These are phyloP conservation scores for Striga hermonthica DNA, from an alignment of 305 asterid species.

Conservation along the genomic window DNA sequence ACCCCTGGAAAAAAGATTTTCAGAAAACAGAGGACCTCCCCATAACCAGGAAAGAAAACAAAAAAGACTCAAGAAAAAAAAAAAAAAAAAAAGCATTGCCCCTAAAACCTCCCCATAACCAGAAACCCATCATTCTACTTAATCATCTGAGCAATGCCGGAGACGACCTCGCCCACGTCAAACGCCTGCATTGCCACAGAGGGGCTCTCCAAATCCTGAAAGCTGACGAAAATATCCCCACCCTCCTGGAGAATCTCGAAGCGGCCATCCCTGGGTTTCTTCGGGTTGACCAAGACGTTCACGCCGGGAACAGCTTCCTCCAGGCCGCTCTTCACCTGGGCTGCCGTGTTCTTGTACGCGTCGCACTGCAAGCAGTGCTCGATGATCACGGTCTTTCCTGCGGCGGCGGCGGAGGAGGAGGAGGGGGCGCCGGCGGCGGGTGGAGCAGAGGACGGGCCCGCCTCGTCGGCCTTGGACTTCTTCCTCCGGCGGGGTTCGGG, in stretches of 20 bases:
- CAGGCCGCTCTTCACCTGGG: constrained; percentile 39
- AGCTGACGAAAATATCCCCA: constrained; percentile 40
- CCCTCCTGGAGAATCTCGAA: constrained; percentile 44
- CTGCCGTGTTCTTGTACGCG: constrained; percentile 44
- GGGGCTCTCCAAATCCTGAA: constrained; percentile 47
- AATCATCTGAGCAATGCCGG: constrained; percentile 44
- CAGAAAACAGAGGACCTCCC: too few species aligned
- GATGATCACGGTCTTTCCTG: constrained; percentile 37
- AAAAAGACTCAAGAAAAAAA: too few species aligned
- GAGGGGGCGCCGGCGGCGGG: not conserved
- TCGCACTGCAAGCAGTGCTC: constrained; percentile 48
- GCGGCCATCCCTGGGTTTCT: constrained; percentile 46
- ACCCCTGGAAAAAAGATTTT: too few species aligned
- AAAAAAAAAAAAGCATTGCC: too few species aligned
- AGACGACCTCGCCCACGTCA: constrained; percentile 42
- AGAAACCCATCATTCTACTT: not conserved
- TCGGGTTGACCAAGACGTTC: constrained; percentile 44
- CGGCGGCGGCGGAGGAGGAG: not conserved
- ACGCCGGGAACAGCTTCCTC: constrained; percentile 38
- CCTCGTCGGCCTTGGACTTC: constrained; percentile 30
- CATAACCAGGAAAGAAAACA: too few species aligned
- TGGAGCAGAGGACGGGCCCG: not conserved
- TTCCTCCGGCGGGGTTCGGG: constrained; percentile 28
- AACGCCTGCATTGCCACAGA: constrained; percentile 41
- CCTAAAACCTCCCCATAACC: too few species aligned